Base-by-base conservation (phyloP, 1,284 basidiomycete species). In the Trametes versicolor region DNA sequence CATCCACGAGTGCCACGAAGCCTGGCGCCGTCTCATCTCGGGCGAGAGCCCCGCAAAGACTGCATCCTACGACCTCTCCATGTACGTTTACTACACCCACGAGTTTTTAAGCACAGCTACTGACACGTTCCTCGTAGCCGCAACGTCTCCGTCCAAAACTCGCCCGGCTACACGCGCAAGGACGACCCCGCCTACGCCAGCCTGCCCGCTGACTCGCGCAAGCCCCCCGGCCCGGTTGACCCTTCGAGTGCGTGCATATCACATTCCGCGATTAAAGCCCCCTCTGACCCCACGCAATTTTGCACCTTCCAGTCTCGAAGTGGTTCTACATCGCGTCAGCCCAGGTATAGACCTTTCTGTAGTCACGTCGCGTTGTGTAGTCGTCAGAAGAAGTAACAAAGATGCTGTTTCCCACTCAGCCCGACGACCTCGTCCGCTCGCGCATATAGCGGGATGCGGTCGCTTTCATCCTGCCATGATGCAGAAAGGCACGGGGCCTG, bases 1-100 rank as follows among this genome's bases (percentile, higher is more conserved):
- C 82, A 93, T 99, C 76, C 95, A 97, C 81, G 98, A 99, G 82
- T 97, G 95, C 83, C 93, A 99, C 80, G 97, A 99, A 81, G 95
- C 97, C 53, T 99, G 98, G 98, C 95, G 96, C 77, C 94, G 95
- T 77, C 90, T 99, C 74, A 86, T 97, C 77, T 82, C 81, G 65
- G 96, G 96, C 69, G 94, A 98, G 72, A 82, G 77, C 63, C 85
- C 90, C 51, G 87, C 90, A 67, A 91, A 90, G 82, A 91, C 90
- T 23, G 73, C 87, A 51, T 78, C 79, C 56, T 92, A 92, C 77
- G 92, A 94, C 63, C 78, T 97, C 67, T 89, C 92, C 65, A 94
- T 95, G 94, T 96, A 75, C 64, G 93, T 83, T 0, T 27, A 8
- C 15, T 23, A 7, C n/a, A 15, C 37, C 3, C 9, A 4, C 8